Evolutionary conservation across 1,139 yeast species (phyloP).

Genomic region (Pneumocystis murina): DNA sequence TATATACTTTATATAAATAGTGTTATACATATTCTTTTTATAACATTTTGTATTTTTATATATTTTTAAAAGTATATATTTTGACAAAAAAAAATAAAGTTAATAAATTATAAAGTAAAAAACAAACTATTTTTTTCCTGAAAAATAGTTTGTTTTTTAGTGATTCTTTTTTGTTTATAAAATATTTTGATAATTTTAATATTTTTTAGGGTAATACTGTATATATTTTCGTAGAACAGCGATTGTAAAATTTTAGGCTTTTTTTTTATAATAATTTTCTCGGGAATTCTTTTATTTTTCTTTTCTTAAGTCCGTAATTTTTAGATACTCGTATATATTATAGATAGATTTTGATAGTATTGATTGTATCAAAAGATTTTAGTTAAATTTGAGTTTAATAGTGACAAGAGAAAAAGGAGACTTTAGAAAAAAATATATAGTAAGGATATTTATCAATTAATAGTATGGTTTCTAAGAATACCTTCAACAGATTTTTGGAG

Average conservation of each 20-base stretch:
- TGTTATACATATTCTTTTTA: too few relatives aligned
- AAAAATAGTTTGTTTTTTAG: too few relatives aligned
- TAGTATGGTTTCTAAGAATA: background rate
- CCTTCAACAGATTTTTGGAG: background rate
- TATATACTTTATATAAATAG: too few relatives aligned
- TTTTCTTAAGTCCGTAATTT: background rate
- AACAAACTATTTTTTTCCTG: too few relatives aligned
- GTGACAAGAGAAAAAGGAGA: background rate
- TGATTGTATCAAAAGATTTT: background rate
- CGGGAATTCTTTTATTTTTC: background rate
- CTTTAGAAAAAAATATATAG: background rate
- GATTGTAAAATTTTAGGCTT: background rate
- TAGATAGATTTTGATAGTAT: background rate
- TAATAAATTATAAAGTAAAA: too few relatives aligned
- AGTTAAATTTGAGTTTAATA: background rate
- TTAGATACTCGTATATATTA: background rate
- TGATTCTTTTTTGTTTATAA: too few relatives aligned
- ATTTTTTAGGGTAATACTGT: background rate
- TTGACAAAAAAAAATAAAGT: too few relatives aligned
- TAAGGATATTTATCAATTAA: background rate
- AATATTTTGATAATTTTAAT: background rate
- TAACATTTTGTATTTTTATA: too few relatives aligned
- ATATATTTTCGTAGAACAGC: background rate
- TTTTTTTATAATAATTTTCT: background rate
- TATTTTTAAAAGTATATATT: too few relatives aligned